A percentile compares a stretch with the other conserved stretches of the same genome.
These are phyloP conservation scores for Tylopilus sp. DNA, from an alignment of 1,284 basidiomycete species.

Conservation along the genomic window DNA sequence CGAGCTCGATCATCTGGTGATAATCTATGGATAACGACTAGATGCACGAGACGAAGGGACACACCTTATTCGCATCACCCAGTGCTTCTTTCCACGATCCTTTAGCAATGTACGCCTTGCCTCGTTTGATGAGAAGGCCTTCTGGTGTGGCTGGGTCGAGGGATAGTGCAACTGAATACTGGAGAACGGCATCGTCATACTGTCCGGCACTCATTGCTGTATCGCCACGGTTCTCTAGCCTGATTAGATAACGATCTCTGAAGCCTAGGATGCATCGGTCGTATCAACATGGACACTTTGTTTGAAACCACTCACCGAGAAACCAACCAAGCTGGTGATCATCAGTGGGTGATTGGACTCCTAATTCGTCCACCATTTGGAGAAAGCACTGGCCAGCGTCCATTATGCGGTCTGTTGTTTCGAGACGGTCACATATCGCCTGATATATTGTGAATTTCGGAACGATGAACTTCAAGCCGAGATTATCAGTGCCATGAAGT, in stretches of 20 bases:
- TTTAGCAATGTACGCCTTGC: no score
- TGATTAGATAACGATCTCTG: not conserved
- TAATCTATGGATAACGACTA: no score
- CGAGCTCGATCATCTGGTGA: not conserved
- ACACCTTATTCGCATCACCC: no score
- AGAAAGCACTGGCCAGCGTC: not conserved
- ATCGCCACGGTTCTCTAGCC: not conserved
- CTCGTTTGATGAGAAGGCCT: no score
- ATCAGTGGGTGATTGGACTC: not conserved
- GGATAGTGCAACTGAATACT: not conserved
- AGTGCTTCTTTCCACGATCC: no score
- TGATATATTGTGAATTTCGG: not conserved
- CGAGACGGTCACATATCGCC: not conserved
- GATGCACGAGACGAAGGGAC: no score
- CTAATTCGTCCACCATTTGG: not conserved
- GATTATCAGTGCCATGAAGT: not conserved
- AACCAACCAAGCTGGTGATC: not conserved
- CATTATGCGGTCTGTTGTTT: not conserved
- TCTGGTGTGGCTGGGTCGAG: not conserved
- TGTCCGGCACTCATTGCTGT: not conserved
- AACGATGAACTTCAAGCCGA: not conserved
- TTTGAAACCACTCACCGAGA: not conserved
- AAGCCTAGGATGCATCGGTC: not conserved
- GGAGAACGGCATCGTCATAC: not conserved
- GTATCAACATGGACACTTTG: no score